These are phyloP conservation scores for Sistotremastrum niveocremeum DNA, from an alignment of 768 basidiomycete species.

Conservation along the genomic window DNA sequence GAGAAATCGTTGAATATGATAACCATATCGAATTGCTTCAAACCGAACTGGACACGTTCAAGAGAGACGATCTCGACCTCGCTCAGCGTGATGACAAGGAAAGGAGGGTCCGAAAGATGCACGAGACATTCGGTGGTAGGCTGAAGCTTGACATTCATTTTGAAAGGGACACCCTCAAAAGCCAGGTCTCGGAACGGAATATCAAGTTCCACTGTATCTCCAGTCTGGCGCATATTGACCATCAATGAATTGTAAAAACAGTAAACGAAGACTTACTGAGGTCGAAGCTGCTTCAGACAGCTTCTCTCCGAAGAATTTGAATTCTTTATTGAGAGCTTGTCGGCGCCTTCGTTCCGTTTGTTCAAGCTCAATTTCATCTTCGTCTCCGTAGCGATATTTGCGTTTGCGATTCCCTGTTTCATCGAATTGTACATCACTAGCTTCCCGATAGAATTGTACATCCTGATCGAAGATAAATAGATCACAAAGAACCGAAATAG, in stretches of 20 bases:
- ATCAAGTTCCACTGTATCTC: constrained; percentile 84
- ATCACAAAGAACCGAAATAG: background rate
- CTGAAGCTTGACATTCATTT: constrained; percentile 86
- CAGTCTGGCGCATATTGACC: constrained; percentile 34
- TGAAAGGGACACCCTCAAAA: constrained; percentile 93
- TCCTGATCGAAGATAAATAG: constrained; percentile 37
- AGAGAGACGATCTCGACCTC: constrained; percentile 96
- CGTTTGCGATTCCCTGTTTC: constrained; percentile 99
- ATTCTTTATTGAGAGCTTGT: constrained; percentile 83
- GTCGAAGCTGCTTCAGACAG: constrained; percentile 70
- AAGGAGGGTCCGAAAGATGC: constrained; percentile 88
- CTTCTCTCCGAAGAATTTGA: constrained; percentile 86
- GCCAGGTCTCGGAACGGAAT: constrained; percentile 95
- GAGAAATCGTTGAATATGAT: constrained; percentile 95
- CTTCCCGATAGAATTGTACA: constrained; percentile 96
- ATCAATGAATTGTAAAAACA: background rate
- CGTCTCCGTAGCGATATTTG: constrained; percentile 93
- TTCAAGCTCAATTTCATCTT: constrained; percentile 98
- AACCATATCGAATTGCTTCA: constrained; percentile 97
- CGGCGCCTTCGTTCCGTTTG: constrained; percentile 90
- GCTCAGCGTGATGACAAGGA: constrained; percentile 85
- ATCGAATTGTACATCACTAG: constrained; percentile 94
- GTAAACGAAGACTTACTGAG: constrained; percentile 38
- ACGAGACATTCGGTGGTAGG: constrained; percentile 96
- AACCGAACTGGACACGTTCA: constrained; percentile 90